Conservation (phyloP, 768 basidiomycete species). For the Tulasnella sp. region DNA sequence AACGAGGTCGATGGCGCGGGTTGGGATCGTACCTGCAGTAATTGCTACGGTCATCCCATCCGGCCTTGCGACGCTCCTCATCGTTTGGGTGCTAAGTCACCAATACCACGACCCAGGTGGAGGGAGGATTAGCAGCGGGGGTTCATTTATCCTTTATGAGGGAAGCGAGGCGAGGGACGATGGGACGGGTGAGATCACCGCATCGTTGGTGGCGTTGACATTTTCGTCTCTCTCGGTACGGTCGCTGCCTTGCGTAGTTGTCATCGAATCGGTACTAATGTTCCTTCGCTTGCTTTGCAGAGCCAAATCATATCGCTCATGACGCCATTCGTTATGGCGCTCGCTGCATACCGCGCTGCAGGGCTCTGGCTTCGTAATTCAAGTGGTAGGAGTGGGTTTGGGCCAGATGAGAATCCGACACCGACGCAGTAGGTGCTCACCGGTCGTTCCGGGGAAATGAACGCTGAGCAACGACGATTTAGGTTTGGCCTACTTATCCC, state of each 20-base stretch:
- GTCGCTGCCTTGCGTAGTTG: too few relatives aligned
- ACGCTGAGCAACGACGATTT: too few relatives aligned
- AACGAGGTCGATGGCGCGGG: too few relatives aligned
- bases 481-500: not conserved
- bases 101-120: not conserved
- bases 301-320: constrained; percentile 1
- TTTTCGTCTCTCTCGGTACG: not conserved
- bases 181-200: not conserved
- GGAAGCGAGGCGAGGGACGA: not conserved
- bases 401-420: too few relatives aligned
- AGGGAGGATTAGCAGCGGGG: not conserved
- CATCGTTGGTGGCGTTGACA: not conserved
- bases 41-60: too few relatives aligned
- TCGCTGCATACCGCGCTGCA: not conserved
- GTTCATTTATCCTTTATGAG: not conserved
- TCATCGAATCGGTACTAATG: not conserved
- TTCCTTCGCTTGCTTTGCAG: not conserved
- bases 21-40: too few relatives aligned
- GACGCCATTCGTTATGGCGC: not conserved
- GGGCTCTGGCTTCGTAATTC: not conserved
- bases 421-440: not conserved
- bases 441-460: not conserved
- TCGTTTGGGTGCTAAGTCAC: not conserved
- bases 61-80: not conserved
- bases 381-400: not conserved